Percentiles rank a stretch among this genome's conserved stretches.
phyloP scores from a whole-genome alignment of 805 yeast genomes.

The Candida pseudofarinosa region DNA sequence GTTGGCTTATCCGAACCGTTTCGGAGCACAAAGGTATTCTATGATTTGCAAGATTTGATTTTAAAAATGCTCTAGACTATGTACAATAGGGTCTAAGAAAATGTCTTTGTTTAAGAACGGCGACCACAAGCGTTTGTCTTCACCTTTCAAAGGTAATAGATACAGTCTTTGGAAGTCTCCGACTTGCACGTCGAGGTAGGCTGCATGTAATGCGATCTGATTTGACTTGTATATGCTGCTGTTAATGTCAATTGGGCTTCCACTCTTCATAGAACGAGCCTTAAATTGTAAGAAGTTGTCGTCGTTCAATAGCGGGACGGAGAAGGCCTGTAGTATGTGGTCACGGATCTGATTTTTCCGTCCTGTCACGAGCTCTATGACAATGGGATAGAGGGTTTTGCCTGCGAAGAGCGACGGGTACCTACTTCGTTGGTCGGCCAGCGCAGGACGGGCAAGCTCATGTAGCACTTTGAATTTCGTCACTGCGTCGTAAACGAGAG shows the following conservation, averaged over 20 bases:
- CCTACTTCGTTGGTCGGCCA: constrained; percentile 1
- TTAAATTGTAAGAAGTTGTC: constrained; percentile 18
- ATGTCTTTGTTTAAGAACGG: constrained; percentile 4
- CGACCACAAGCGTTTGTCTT: constrained; percentile 11
- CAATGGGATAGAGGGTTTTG: constrained; percentile 13
- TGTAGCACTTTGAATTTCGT: constrained; percentile 17
- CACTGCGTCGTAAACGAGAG: constrained; percentile 8
- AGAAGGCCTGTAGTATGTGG: constrained; percentile 17
- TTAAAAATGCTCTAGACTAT: neutral
- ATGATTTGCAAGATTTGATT: too few relatives aligned
- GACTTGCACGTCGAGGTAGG: constrained; percentile 7
- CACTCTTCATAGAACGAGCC: neutral
- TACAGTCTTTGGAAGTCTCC: neutral
- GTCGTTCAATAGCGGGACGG: constrained; percentile 17
- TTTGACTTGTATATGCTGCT: constrained; percentile 13
- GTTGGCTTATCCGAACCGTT: too few relatives aligned
- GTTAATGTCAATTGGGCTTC: constrained; percentile 7
- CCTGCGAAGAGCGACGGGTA: constrained; percentile 13
- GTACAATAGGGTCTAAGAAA: neutral
- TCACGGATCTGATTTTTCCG: constrained; percentile 24
- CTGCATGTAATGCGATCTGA: constrained; percentile 23
- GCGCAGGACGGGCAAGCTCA: constrained; percentile 5
- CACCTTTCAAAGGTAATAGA: constrained; percentile 6
- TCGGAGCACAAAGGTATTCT: too few relatives aligned
- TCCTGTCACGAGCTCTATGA: constrained; percentile 18